These are phyloP conservation scores for Lycium ferocissimum DNA, from an alignment of 257 asterid genomes.

Conservation along the genomic window DNA sequence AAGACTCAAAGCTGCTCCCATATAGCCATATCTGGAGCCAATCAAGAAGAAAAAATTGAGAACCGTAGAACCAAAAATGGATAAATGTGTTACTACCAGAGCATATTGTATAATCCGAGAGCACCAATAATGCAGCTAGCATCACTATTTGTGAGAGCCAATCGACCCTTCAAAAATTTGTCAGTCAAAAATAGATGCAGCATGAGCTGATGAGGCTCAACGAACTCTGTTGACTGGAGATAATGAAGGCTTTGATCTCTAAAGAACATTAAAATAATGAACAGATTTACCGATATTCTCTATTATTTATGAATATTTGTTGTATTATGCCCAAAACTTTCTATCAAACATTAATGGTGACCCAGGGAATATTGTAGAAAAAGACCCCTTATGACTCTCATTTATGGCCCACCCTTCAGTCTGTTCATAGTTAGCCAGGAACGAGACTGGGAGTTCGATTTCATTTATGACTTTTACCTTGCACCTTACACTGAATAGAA, in stretches of 20 bases:
- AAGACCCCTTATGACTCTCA: background rate
- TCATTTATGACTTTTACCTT: background rate
- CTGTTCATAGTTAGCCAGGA: background rate
- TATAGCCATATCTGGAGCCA: slow-evolving; percentile 86
- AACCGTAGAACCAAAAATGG: background rate
- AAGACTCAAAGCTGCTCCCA: slow-evolving; percentile 96
- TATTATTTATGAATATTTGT: background rate
- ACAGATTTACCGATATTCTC: background rate
- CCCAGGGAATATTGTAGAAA: background rate
- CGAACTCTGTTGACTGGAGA: background rate
- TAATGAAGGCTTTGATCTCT: background rate
- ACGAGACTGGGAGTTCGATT: background rate
- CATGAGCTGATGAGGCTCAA: slow-evolving; percentile 22
- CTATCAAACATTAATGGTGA: background rate
- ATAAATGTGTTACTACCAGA: background rate
- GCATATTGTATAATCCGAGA: background rate
- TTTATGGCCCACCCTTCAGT: background rate
- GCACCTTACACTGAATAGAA: background rate
- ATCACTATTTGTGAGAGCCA: background rate
- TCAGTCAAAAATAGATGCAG: background rate
- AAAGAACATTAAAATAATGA: background rate
- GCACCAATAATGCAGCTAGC: slow-evolving; percentile 11
- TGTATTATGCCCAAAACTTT: background rate
- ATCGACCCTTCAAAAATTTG: background rate
- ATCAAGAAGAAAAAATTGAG: background rate